Percentiles rank a stretch among this genome's conserved stretches.
phyloP scores from a whole-genome alignment of 345 rosid species.

The Barbarea vulgaris region DNA sequence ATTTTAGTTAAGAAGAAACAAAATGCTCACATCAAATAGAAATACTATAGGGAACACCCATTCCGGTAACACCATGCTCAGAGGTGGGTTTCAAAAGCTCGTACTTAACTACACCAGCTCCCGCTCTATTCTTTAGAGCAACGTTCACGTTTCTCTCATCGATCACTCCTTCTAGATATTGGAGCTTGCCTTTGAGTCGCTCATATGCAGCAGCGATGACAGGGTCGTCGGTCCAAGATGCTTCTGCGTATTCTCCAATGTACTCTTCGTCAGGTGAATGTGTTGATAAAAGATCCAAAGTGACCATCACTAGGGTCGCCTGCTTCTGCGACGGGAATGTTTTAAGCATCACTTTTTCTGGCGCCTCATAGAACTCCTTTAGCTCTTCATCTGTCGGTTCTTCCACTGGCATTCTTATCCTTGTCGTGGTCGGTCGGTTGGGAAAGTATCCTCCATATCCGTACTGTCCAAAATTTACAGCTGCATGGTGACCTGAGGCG shows the following conservation, averaged over 20 bases:
- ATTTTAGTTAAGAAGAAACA: not conserved
- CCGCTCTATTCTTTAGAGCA: constrained; percentile 40
- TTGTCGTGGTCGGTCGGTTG: constrained; percentile 41
- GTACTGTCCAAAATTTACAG: constrained; percentile 45
- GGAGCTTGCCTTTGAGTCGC: constrained; percentile 29
- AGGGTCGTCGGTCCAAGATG: constrained; percentile 34
- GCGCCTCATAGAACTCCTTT: constrained; percentile 25
- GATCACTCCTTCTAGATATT: constrained; percentile 39
- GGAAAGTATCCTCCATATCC: constrained; percentile 46
- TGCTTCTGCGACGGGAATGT: constrained; percentile 40
- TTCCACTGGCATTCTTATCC: constrained; percentile 37
- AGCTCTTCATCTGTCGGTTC: constrained; percentile 39
- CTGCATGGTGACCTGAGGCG: constrained; percentile 45
- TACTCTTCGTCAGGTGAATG: constrained; percentile 49
- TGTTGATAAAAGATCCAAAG: constrained; percentile 38
- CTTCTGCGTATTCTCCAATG: constrained; percentile 27
- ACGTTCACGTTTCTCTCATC: constrained; percentile 39
- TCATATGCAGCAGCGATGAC: constrained; percentile 38
- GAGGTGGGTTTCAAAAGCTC: constrained; percentile 41
- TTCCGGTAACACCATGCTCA: constrained; percentile 35
- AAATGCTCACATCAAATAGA: constrained; percentile 26
- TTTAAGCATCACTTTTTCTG: constrained; percentile 32
- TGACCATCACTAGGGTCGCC: constrained; percentile 44
- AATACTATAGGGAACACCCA: constrained; percentile 41
- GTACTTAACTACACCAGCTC: constrained; percentile 45